Percentiles rank a stretch among this genome's conserved stretches.
phyloP scores from a whole-genome alignment of 225 moss, liverwort and hornwort species.

The Antitrichia curtipendula region DNA sequence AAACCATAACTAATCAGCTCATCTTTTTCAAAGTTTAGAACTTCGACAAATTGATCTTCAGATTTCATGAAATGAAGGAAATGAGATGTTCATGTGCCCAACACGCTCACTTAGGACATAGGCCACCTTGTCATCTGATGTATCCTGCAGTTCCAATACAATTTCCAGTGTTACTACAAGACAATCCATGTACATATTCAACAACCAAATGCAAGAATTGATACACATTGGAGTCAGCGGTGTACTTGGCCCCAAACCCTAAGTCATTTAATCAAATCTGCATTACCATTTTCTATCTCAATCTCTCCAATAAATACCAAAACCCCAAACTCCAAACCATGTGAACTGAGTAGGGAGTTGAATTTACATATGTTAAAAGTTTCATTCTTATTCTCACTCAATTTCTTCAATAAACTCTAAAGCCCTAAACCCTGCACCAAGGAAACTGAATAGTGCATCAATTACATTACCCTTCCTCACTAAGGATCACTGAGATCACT shows the following conservation, averaged over 20 bases:
- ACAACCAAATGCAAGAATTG: background rate
- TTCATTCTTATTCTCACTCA: too few relatives aligned
- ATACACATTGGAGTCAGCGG: too few relatives aligned
- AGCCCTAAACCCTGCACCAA: background rate
- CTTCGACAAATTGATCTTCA: background rate
- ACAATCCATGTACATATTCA: background rate
- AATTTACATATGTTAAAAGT: background rate
- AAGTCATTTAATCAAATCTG: background rate
- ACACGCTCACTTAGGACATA: too few relatives aligned
- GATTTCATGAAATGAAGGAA: background rate
- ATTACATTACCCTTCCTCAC: background rate
- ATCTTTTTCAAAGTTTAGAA: background rate
- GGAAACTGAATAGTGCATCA: background rate
- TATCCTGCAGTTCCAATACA: background rate
- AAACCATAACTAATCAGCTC: background rate
- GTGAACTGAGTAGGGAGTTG: background rate
- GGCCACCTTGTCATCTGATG: background rate
- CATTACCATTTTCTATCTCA: background rate
- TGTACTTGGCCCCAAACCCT: background rate
- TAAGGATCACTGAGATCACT: background rate
- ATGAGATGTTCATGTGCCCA: too few relatives aligned
- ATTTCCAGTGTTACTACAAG: background rate
- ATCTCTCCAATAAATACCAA: background rate
- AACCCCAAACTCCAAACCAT: background rate
- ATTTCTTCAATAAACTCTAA: background rate